A percentile compares a stretch with the other conserved stretches of the same genome.
phyloP scores from a whole-genome alignment of 768 basidiomycete genomes.

The Trametes cubensis region DNA sequence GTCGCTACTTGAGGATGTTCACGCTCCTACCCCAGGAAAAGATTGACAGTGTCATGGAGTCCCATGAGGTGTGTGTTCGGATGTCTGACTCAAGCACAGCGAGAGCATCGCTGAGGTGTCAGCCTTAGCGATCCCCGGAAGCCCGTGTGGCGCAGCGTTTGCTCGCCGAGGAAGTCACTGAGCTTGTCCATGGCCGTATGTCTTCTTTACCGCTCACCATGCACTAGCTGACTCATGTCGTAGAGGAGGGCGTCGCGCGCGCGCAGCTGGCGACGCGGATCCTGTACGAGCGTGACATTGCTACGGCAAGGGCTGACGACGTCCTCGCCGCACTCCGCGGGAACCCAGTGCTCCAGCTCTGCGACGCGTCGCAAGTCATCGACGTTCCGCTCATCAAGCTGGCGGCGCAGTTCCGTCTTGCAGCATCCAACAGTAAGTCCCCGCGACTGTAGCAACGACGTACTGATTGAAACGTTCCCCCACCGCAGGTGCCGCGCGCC shows the following conservation, averaged over 20 bases:
- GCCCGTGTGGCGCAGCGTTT: conserved; percentile 30
- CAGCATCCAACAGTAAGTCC: conserved; percentile 65
- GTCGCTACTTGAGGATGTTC: conserved; percentile 78
- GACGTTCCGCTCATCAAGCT: conserved; percentile 61
- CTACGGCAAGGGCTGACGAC: conserved; percentile 50
- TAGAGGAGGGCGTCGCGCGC: conserved; percentile 29
- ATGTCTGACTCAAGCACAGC: neutral
- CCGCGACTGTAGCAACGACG: too few relatives aligned
- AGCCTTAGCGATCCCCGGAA: conserved; percentile 28
- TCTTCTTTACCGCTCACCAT: neutral
- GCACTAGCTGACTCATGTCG: neutral
- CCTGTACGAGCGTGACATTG: conserved; percentile 31
- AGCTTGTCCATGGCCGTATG: conserved; percentile 35
- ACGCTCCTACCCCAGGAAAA: conserved; percentile 67
- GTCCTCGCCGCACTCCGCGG: conserved; percentile 62
- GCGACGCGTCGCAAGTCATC: conserved; percentile 53
- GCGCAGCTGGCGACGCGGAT: conserved; percentile 30
- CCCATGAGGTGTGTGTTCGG: conserved; percentile 54
- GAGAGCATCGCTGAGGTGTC: neutral
- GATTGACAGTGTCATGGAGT: conserved; percentile 57
- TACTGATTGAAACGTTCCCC: conserved; percentile 1
- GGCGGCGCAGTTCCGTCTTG: conserved; percentile 57
- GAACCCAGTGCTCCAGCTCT: conserved; percentile 66
- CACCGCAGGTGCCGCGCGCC: conserved; percentile 62
- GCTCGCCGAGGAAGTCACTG: conserved; percentile 34